Conservation (phyloP, 2,329 filamentous ascomycete species). For the Metarhizium brunneum region DNA sequence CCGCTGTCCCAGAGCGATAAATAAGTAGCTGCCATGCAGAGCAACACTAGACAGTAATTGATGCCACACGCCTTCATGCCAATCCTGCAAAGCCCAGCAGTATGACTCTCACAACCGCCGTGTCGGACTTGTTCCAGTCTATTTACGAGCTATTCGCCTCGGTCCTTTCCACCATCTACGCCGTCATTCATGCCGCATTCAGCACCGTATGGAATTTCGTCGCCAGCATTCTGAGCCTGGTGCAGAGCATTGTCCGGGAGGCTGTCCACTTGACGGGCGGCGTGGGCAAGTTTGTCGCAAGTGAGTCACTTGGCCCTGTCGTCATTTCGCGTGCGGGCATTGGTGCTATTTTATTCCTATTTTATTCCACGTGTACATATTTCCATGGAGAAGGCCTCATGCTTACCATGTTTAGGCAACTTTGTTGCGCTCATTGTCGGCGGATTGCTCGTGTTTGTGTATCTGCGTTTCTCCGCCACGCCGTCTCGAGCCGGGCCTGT, state of each 20-base stretch:
- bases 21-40: neutral
- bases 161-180: conserved; percentile 24
- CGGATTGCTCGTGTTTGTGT: conserved; percentile 22
- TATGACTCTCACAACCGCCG: conserved; percentile 26
- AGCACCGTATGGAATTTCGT: conserved; percentile 26
- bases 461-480: conserved; percentile 23
- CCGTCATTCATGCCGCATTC: conserved; percentile 24
- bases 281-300: conserved; percentile 28
- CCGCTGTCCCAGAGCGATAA: neutral
- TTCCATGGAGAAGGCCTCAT: neutral
- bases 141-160: conserved; percentile 32
- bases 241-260: conserved; percentile 25
- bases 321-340: no score
- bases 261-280: conserved; percentile 28
- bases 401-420: conserved; percentile 20
- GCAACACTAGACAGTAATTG: neutral
- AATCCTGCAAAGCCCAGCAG: neutral
- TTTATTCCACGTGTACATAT: neutral
- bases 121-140: conserved; percentile 29
- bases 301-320: conserved; percentile 15
- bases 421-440: conserved; percentile 24
- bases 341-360: no score
- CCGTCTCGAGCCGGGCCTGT: conserved; percentile 5
- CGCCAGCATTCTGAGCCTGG: conserved; percentile 25
- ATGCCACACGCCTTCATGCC: no score